Evolutionary conservation across 441 rosid species (phyloP).

Genomic region (Pelargonium cotyledonis): DNA sequence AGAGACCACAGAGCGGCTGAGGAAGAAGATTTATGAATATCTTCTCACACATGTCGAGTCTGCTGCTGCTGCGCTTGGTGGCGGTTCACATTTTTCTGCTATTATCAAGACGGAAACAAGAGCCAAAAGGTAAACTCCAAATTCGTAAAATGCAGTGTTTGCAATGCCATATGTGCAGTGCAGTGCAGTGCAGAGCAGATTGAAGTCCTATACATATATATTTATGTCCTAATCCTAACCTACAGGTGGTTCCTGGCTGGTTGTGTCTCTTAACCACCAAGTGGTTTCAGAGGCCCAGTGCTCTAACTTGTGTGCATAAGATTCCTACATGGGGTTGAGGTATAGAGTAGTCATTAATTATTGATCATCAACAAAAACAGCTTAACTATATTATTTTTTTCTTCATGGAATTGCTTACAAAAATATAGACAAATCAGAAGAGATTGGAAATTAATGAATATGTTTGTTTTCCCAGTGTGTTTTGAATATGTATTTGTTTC

Average conservation of each 20-base stretch:
- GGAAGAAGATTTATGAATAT: constrained; percentile 92
- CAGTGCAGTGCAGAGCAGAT: background rate
- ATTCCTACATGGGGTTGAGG: constrained; percentile 1
- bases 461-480: background rate
- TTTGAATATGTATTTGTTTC: too few relatives aligned
- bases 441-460: background rate
- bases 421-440: background rate
- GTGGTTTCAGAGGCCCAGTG: background rate
- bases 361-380: background rate
- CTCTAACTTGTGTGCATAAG: background rate
- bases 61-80: constrained; percentile 65
- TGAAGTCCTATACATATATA: background rate
- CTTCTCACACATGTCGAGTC: constrained; percentile 95
- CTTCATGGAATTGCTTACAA: background rate
- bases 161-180: background rate
- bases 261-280: too few relatives aligned
- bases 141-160: background rate
- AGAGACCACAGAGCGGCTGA: constrained; percentile 58
- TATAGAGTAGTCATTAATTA: background rate
- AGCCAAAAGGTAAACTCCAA: background rate
- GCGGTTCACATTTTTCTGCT: background rate
- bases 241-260: too few relatives aligned
- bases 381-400: background rate
- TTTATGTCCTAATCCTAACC: too few relatives aligned
- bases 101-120: background rate